Evolutionary conservation across 2,329 filamentous ascomycete species (phyloP), one percentile per base, ranked within the genome.

Genomic region (Cadophora malorum): DNA sequence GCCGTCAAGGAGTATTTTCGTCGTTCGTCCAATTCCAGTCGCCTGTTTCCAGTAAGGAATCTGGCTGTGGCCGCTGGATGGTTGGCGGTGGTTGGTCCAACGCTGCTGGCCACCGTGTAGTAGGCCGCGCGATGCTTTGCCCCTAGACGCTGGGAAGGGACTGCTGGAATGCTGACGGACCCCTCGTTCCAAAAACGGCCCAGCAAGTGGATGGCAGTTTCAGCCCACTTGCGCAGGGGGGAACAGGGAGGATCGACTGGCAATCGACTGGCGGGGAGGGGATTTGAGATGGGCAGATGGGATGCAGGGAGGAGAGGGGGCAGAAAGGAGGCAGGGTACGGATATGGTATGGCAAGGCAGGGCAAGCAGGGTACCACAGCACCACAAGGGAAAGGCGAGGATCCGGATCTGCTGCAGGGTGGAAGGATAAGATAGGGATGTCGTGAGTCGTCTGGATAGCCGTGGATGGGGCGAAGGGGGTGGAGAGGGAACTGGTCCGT

Each of bases 11-110:
- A 56, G 35, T 73, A 73, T 72, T 73, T 68, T 58, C 33, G 68
- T 70, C 59, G 45, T 55, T 62, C 59, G 59, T 62, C 59, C 59
- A 47, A 49, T 49, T 62, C 59, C 59, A 62, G 41, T 62, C 41
- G 59, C 41, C 45, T n/a, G 59, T 55, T n/a, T 56, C 64, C 50
- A 69, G 72, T 74, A 67, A 73, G 70, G 71, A 73, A 72, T 61
- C 64, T 33, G 52, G 58, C 23, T 14, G 41, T 65, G 60, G 45
- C 49, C 65, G 60, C 55, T 53, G 38, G 60, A 70, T 72, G 69
- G 69, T 73, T 74, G 73, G 73, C 35, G 65, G 53, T 66, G 65
- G 67, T 53, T 63, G 41, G 58, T 47, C 33, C 62, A 45, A 52
- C 60, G 23, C 61, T 28, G 49, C 47, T 41, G 28, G 60, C 31